phyloP scores from a whole-genome alignment of 306 rosid species.

The Calophaca sinica region DNA sequence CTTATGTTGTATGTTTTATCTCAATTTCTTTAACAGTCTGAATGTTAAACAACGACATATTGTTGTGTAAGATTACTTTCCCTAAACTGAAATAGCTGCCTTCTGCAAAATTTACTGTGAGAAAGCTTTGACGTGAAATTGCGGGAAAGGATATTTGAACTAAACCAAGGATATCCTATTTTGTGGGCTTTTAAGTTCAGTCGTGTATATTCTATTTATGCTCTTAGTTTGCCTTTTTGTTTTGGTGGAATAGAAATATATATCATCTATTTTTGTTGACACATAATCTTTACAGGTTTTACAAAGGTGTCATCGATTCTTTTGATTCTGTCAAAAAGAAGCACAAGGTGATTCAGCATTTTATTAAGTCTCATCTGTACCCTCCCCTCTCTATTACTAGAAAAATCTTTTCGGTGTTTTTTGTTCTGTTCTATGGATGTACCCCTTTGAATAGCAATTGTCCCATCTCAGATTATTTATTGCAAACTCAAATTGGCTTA shows the following conservation, averaged over 20 bases:
- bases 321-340: slow-evolving; percentile 69
- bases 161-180: slow-evolving; percentile 27
- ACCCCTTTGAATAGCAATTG: slow-evolving; percentile 10
- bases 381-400: not conserved
- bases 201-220: slow-evolving; percentile 3
- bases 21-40: slow-evolving; percentile 3
- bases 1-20: not conserved
- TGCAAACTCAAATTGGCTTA: not conserved
- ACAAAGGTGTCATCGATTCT: slow-evolving; percentile 67
- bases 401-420: not conserved
- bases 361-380: slow-evolving; percentile 16
- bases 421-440: not conserved
- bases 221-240: slow-evolving; percentile 21
- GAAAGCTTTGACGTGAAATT: slow-evolving; percentile 20
- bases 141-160: slow-evolving; percentile 27
- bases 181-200: not conserved
- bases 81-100: slow-evolving; percentile 3
- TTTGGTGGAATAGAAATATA: slow-evolving; percentile 6
- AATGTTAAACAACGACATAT: not conserved
- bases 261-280: slow-evolving; percentile 26
- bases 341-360: slow-evolving; percentile 72
- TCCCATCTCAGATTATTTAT: not conserved
- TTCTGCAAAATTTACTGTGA: slow-evolving; percentile 7
- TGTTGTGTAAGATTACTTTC: slow-evolving; percentile 1
- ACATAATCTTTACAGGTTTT: slow-evolving; percentile 66